These are phyloP conservation scores for Lachnellula subtilissima DNA, from an alignment of 2,329 filamentous ascomycete genomes.

Conservation along the genomic window DNA sequence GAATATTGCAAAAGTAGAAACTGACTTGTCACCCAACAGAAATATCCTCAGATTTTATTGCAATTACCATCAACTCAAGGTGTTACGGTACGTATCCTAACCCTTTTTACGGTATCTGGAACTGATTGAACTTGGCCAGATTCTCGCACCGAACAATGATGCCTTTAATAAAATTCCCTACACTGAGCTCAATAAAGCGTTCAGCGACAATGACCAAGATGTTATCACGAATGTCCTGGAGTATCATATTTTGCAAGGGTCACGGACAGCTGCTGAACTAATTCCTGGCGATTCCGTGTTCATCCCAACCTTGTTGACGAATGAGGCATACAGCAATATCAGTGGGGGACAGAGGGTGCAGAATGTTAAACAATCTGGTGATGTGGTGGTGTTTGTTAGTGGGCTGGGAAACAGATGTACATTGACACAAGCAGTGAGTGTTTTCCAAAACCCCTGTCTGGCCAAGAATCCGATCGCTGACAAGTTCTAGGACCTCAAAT, in stretches of 20 bases:
- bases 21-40: constrained; percentile 29
- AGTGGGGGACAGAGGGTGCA: constrained; percentile 44
- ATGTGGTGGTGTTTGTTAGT: constrained; percentile 38
- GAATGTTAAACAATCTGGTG: constrained; percentile 39
- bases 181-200: constrained; percentile 26
- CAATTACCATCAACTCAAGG: constrained; percentile 41
- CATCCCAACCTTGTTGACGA: constrained; percentile 40
- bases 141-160: constrained; percentile 34
- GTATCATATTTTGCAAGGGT: constrained; percentile 34
- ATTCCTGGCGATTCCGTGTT: constrained; percentile 36
- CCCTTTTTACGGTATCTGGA: background rate
- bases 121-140: constrained; percentile 26
- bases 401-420: constrained; percentile 40
- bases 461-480: constrained; percentile 2
- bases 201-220: constrained; percentile 33
- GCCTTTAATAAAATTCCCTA: constrained; percentile 36
- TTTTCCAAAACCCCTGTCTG: background rate
- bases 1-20: background rate
- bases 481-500: constrained; percentile 38
- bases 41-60: constrained; percentile 42
- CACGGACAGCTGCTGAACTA: constrained; percentile 23
- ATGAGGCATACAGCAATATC: constrained; percentile 42
- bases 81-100: constrained; percentile 37
- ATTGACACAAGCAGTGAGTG: constrained; percentile 32
- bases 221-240: constrained; percentile 34